phyloP scores from a whole-genome alignment of 2,329 filamentous ascomycete species.

The Fusarium decemcellulare region DNA sequence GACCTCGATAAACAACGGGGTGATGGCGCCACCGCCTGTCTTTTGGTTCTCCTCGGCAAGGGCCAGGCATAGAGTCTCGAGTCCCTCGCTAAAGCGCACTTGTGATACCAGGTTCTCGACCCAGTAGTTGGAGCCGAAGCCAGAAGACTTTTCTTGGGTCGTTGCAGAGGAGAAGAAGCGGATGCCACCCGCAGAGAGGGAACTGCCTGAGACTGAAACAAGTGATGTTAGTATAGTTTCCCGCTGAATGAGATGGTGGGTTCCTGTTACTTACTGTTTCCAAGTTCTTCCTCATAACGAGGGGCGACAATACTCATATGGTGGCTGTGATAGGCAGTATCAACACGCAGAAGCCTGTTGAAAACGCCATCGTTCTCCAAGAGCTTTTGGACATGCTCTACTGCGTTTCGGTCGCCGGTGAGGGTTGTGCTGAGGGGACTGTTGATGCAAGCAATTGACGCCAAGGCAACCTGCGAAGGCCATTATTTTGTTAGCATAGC shows the following conservation, averaged over 20 bases:
- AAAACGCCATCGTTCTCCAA: slow-evolving; percentile 42
- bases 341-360: slow-evolving; percentile 50
- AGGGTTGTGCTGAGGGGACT: slow-evolving; percentile 43
- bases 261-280: neutral
- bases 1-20: slow-evolving; percentile 48
- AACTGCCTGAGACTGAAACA: neutral
- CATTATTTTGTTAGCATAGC: too few species aligned
- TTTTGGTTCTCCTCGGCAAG: slow-evolving; percentile 1
- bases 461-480: neutral
- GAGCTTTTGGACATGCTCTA: slow-evolving; percentile 39
- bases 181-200: neutral
- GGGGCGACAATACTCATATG: slow-evolving; percentile 50
- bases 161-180: slow-evolving; percentile 21
- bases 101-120: slow-evolving; percentile 36
- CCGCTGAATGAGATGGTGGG: neutral
- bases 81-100: slow-evolving; percentile 17
- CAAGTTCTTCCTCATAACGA: slow-evolving; percentile 12
- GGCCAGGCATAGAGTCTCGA: slow-evolving; percentile 24
- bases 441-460: slow-evolving; percentile 42
- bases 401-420: slow-evolving; percentile 36
- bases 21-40: neutral
- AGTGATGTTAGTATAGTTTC: neutral
- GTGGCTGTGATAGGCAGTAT: slow-evolving; percentile 58
- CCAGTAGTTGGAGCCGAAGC: slow-evolving; percentile 39
- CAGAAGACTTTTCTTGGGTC: neutral